Percentiles rank a stretch among this genome's conserved stretches.
Conservation (phyloP, 192 early-diverging fungal genomes). For the Coemansia sp. region DNA sequence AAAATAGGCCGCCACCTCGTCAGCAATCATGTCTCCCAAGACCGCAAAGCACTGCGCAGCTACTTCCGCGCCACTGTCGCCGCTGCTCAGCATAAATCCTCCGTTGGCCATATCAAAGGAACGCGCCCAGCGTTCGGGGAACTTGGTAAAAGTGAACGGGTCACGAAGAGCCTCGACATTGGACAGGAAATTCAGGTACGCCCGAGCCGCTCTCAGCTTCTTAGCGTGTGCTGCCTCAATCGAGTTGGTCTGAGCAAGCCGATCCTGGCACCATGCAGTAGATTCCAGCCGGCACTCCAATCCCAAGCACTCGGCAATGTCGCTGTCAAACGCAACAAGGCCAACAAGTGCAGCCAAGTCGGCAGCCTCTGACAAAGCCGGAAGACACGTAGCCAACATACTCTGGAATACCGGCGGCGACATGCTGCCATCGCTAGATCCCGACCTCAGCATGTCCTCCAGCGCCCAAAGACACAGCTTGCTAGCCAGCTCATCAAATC, state of each 20-base stretch:
- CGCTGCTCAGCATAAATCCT: background rate
- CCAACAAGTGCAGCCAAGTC: slow-evolving; percentile 7
- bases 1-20: slow-evolving; percentile 16
- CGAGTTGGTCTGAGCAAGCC: background rate
- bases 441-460: background rate
- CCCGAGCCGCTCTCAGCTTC: background rate
- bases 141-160: slow-evolving; percentile 27
- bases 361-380: background rate
- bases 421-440: background rate
- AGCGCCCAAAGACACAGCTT: slow-evolving; percentile 16
- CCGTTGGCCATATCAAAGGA: slow-evolving; percentile 6
- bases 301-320: background rate
- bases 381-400: background rate
- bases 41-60: background rate
- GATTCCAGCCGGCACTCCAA: slow-evolving; percentile 4
- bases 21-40: slow-evolving; percentile 14
- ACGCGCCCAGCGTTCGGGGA: slow-evolving; percentile 13
- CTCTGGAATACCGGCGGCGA: background rate
- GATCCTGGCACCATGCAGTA: slow-evolving; percentile 8
- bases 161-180: slow-evolving; percentile 15
- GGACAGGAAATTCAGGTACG: slow-evolving; percentile 13
- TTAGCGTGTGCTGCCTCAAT: background rate
- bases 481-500: background rate
- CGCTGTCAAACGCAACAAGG: slow-evolving; percentile 12
- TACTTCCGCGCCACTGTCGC: background rate